phyloP scores from a whole-genome alignment of 2,329 filamentous ascomycete genomes.

The Colletotrichum viniferum region DNA sequence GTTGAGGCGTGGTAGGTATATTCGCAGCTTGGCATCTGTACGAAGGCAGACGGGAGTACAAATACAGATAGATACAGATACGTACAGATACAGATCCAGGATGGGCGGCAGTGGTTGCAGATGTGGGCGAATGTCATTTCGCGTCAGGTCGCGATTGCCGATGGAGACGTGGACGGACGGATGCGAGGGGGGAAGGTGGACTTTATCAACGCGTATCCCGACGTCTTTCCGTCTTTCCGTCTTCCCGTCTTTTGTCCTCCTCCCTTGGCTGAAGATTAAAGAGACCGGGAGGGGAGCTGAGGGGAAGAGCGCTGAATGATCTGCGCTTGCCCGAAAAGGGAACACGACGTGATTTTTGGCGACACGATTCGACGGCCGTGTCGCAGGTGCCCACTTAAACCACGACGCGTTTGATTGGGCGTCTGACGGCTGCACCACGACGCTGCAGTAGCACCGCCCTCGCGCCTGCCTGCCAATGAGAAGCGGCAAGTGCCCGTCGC shows the following conservation, averaged over 20 bases:
- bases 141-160: background rate
- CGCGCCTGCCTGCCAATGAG: slow-evolving; percentile 1
- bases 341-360: background rate
- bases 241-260: background rate
- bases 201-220: background rate
- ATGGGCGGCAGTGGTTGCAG: background rate
- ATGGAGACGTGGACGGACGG: background rate
- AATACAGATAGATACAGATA: too few species aligned
- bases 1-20: background rate
- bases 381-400: background rate
- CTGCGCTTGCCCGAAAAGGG: background rate
- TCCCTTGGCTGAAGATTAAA: background rate
- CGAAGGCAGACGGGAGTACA: background rate
- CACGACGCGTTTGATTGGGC: slow-evolving; percentile 16
- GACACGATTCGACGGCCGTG: background rate
- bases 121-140: background rate
- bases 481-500: background rate
- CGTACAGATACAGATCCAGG: background rate
- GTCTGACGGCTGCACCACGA: background rate
- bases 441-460: slow-evolving; percentile 8
- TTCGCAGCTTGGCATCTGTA: background rate
- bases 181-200: background rate
- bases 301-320: background rate
- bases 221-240: background rate
- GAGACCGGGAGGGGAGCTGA: background rate